Evolutionary conservation across 495 filamentous ascomycete genomes (phyloP), one percentile per base, ranked within the genome.

Genomic region (Annulohypoxylon moriforme): DNA sequence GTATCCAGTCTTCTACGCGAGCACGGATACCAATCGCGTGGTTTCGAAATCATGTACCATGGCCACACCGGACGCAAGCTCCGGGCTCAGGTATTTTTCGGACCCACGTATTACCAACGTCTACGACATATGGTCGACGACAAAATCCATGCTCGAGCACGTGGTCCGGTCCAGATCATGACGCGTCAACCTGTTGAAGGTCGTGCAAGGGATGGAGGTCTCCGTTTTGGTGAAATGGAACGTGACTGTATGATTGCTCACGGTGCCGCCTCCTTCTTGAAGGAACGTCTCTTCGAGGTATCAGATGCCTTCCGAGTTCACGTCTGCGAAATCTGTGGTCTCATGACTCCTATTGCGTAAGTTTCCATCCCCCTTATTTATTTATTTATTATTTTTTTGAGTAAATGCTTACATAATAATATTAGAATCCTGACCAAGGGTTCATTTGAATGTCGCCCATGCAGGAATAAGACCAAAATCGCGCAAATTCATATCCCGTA

Each of bases 191-290:
- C 96, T n/a, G 95, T 98, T 10, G 96, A 99, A 80, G 96, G 96
- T 89, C 89, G 96, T 85, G 96, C 96, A 0, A 87, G 96, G 84
- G 96, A 99, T 80, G 96, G 96, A 86, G 96, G 96, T 84, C 88
- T 99, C 49, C 94, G 96, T 76, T 99, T 99, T 87, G 96, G 96
- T 89, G 96, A 99, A 86, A 99, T 99, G 96, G 96, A 99, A 82
- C 94, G 96, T 80, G 96, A 99, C 88, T 99, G 96, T 83, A 98
- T 99, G 96, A 98, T 99, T 81, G 92, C 96, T 29, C 96, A 99
- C 81, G 96, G 96, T 77, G 96, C 96, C 27, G 94, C 92, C 68
- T 89, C 94, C 4, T 98, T 99, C 88, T 84, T 99, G 78, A 98
- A 98, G 84, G 96, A 99, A 86, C 86, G 95, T 69, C 83, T 99